phyloP scores from a whole-genome alignment of 2,329 filamentous ascomycete genomes.

The Talaromyces pinophilus region DNA sequence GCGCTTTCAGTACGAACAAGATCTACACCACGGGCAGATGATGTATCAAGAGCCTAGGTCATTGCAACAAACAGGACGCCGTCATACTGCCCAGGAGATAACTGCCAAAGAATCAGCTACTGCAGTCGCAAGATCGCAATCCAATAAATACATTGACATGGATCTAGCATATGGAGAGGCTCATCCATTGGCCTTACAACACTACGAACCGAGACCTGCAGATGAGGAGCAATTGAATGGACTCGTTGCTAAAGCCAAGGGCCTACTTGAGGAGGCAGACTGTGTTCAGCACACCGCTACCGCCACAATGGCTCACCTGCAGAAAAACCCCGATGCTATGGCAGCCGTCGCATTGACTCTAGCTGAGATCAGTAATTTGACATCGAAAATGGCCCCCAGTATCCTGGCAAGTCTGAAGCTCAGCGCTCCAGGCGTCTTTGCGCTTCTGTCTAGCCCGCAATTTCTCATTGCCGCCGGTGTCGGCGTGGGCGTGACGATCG shows the following conservation, averaged over 20 bases:
- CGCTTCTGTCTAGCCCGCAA: constrained; percentile 82
- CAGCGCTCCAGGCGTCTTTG: constrained; percentile 81
- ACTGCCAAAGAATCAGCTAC: constrained; percentile 31
- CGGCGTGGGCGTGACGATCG: constrained; percentile 87
- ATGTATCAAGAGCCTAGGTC: constrained; percentile 14
- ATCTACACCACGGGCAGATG: constrained; percentile 15
- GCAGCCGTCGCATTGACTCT: constrained; percentile 91
- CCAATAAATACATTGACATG: constrained; percentile 68
- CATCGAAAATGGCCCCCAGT: constrained; percentile 79
- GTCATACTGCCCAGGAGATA: constrained; percentile 43
- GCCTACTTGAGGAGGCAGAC: constrained; percentile 79
- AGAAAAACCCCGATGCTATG: constrained; percentile 84
- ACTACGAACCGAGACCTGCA: constrained; percentile 46
- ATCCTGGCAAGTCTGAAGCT: constrained; percentile 75
- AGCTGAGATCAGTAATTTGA: constrained; percentile 81
- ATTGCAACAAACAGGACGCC: constrained; percentile 35
- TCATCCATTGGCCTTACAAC: constrained; percentile 61
- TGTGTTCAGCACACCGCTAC: constrained; percentile 83
- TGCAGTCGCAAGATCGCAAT: constrained; percentile 33
- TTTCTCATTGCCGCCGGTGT: constrained; percentile 92
- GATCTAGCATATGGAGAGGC: constrained; percentile 86
- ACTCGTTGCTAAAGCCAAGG: constrained; percentile 74
- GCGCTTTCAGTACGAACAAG: constrained; percentile 23
- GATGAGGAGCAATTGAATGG: constrained; percentile 62
- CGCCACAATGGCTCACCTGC: constrained; percentile 76